Conservation (phyloP, 2,329 filamentous ascomycete species). For the Pseudogymnoascus sp. region DNA sequence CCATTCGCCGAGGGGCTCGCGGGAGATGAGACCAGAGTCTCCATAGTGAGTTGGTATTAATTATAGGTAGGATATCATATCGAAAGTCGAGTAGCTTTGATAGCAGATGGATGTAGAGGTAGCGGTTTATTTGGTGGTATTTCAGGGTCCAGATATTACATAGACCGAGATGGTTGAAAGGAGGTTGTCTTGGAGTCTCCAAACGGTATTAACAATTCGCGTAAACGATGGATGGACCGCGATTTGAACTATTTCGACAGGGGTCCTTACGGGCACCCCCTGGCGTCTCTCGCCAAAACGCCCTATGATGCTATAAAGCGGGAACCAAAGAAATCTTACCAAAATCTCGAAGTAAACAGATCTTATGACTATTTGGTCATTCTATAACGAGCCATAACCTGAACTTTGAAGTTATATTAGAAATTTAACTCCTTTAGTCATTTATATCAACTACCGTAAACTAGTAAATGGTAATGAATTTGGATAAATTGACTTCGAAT, state of each 20-base stretch:
- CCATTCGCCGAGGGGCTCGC: slow-evolving; percentile 23
- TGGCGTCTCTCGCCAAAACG: not conserved
- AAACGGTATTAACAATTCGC: slow-evolving; percentile 9
- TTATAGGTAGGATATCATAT: slow-evolving; percentile 2
- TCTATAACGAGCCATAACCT: not conserved
- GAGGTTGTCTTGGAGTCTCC: not conserved
- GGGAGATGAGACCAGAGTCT: slow-evolving; percentile 25
- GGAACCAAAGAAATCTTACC: slow-evolving; percentile 6
- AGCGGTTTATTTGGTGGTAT: not conserved
- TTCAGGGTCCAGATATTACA: not conserved
- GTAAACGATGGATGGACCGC: slow-evolving; percentile 8
- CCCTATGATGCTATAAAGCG: slow-evolving; percentile 7
- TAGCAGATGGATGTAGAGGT: not conserved
- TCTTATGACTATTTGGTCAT: not conserved
- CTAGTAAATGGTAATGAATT: not conserved
- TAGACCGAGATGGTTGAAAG: slow-evolving; percentile 2
- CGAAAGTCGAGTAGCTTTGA: not conserved
- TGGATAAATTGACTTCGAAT: not conserved
- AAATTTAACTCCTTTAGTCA: not conserved
- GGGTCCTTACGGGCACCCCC: slow-evolving; percentile 1
- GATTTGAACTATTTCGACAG: slow-evolving; percentile 10
- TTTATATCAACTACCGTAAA: not conserved
- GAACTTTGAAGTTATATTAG: not conserved
- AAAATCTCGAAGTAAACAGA: not conserved
- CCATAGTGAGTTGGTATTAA: slow-evolving; percentile 21